These are phyloP conservation scores for Schwanniomyces yamadae DNA, from an alignment of 805 yeast genomes.

Conservation along the genomic window DNA sequence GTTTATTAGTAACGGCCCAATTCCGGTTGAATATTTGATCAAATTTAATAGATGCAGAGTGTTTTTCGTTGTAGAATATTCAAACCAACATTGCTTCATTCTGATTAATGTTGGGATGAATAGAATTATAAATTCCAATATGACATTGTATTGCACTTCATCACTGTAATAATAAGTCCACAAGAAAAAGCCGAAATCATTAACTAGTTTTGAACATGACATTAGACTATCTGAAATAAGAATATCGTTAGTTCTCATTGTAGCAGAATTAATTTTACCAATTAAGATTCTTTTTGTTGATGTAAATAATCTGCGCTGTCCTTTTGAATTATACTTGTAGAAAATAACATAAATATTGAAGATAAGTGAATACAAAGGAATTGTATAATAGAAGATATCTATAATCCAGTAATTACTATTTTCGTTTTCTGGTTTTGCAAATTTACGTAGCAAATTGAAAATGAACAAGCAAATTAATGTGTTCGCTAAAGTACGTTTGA, in stretches of 20 bases:
- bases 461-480: constrained; percentile 22
- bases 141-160: constrained; percentile 26
- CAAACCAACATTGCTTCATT: constrained; percentile 77
- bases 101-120: constrained; percentile 71
- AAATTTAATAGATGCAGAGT: constrained; percentile 66
- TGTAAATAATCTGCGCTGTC: constrained; percentile 43
- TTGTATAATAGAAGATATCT: constrained; percentile 1
- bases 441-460: constrained; percentile 9
- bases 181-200: constrained; percentile 62
- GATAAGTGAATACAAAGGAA: constrained; percentile 11
- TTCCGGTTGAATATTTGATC: constrained; percentile 66
- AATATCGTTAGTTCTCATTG: constrained; percentile 73
- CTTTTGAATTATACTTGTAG: constrained; percentile 23
- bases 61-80: constrained; percentile 53
- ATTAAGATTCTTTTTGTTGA: constrained; percentile 52
- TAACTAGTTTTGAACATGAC: constrained; percentile 72
- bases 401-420: constrained; percentile 1
- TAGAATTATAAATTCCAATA: constrained; percentile 31
- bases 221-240: constrained; percentile 81
- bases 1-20: constrained; percentile 37
- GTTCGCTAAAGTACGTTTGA: constrained; percentile 24
- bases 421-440: constrained; percentile 19
- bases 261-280: constrained; percentile 59
- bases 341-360: constrained; percentile 10
- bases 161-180: constrained; percentile 42